These are phyloP conservation scores for Boletus edulis DNA, from an alignment of 768 basidiomycete genomes.

Conservation along the genomic window DNA sequence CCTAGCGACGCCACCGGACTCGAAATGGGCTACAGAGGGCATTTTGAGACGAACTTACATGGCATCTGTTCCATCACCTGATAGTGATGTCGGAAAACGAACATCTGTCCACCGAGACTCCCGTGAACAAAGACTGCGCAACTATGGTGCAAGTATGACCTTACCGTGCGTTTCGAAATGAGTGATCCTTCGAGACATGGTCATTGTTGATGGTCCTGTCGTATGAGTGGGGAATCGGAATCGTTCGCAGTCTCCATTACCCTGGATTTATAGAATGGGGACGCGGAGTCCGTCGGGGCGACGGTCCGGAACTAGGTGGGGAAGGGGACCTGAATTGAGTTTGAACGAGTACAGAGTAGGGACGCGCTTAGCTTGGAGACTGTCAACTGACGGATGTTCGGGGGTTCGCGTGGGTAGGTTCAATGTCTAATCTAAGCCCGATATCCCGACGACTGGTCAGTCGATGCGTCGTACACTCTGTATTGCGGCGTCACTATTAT, in stretches of 20 bases:
- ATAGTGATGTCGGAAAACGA: constrained; percentile 87
- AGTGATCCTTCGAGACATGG: constrained; percentile 45
- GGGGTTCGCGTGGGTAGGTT: no score
- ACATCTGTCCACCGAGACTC: constrained; percentile 56
- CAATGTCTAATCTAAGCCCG: no score
- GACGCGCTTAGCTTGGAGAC: no score
- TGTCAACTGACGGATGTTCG: no score
- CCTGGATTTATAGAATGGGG: background rate
- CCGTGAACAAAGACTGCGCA: background rate
- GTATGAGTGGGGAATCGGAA: background rate
- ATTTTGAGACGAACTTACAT: constrained; percentile 51
- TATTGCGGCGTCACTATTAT: no score
- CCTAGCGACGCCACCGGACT: constrained; percentile 41
- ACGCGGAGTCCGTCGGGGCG: constrained; percentile 7
- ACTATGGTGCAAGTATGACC: constrained; percentile 7
- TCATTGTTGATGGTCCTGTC: background rate
- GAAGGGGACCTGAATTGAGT: no score
- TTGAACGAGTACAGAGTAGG: no score
- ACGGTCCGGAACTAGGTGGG: constrained; percentile 7
- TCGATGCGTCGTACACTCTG: no score
- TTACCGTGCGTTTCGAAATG: constrained; percentile 58
- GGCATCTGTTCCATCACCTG: constrained; percentile 92
- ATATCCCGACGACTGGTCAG: no score
- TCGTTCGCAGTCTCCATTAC: background rate
- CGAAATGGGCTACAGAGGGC: background rate